These are phyloP conservation scores for Borealophlyctis nickersoniae DNA, from an alignment of 192 early-diverging fungal species.

Conservation along the genomic window DNA sequence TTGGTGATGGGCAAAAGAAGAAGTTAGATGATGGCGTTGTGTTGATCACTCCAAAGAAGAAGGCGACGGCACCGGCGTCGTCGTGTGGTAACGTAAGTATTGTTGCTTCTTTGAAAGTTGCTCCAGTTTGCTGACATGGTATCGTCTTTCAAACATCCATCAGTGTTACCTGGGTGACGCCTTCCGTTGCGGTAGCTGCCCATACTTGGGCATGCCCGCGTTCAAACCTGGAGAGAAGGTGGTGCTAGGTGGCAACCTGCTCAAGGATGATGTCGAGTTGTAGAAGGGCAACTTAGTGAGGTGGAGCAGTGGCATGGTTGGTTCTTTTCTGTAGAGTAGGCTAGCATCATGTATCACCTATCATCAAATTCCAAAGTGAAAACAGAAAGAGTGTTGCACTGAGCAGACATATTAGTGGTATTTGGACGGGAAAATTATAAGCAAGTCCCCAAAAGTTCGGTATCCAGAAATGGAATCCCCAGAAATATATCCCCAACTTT, in stretches of 20 bases:
- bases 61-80: conserved; percentile 42
- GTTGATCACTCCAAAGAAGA: conserved; percentile 34
- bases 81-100: conserved; percentile 61
- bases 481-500: too few relatives aligned
- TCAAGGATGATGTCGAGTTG: conserved; percentile 61
- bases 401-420: too few relatives aligned
- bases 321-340: too few relatives aligned
- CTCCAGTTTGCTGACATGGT: conserved; percentile 8
- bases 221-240: conserved; percentile 96
- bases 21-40: conserved; percentile 28
- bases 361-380: too few relatives aligned
- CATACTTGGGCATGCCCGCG: conserved; percentile 95
- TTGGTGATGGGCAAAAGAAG: conserved; percentile 1
- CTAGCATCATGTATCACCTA: too few relatives aligned
- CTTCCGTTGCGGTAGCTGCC: conserved; percentile 93
- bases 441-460: too few relatives aligned
- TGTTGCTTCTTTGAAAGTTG: background rate
- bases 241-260: conserved; percentile 72
- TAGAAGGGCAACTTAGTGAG: too few relatives aligned
- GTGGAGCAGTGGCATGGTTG: too few relatives aligned
- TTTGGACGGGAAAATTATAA: too few relatives aligned
- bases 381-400: too few relatives aligned
- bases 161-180: conserved; percentile 94
- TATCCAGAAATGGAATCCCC: too few relatives aligned
- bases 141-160: conserved; percentile 7